Evolutionary conservation across 768 basidiomycete genomes (phyloP).

Genomic region (Podaxis carcinomalis): DNA sequence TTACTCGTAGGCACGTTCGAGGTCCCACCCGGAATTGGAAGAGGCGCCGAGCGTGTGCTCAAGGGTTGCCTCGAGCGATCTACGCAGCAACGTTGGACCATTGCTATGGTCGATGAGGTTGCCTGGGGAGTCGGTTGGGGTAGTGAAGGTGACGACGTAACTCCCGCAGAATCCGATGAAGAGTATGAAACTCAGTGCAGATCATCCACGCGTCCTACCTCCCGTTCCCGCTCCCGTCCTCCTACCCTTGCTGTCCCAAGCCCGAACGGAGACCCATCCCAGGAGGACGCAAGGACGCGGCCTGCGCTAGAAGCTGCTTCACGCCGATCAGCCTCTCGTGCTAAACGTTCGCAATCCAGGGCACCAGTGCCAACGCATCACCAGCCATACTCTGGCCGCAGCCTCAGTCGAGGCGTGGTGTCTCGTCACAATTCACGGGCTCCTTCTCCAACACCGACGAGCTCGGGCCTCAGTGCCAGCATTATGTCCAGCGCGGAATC

Average conservation of each 20-base stretch:
- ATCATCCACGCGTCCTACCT: conserved; percentile 15
- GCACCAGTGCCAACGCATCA: conserved; percentile 37
- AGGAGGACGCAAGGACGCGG: conserved; percentile 22
- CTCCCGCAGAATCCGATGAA: conserved; percentile 26
- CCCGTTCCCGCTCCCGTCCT: conserved; percentile 27
- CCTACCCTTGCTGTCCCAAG: conserved; percentile 16
- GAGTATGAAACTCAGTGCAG: conserved; percentile 15
- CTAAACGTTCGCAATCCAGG: conserved; percentile 46
- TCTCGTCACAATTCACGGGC: conserved; percentile 32
- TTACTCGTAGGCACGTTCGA: conserved; percentile 53
- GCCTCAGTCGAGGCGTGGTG: conserved; percentile 33
- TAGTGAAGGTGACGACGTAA: conserved; percentile 42
- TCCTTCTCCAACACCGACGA: conserved; percentile 19
- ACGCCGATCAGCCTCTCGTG: conserved; percentile 36
- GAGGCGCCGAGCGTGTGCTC: conserved; percentile 65
- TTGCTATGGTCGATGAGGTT: conserved; percentile 72
- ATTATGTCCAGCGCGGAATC: conserved; percentile 18
- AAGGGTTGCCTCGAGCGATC: conserved; percentile 75
- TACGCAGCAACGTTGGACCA: conserved; percentile 67
- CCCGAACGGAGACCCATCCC: conserved; percentile 15
- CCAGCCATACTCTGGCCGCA: conserved; percentile 29
- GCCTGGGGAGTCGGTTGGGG: conserved; percentile 80
- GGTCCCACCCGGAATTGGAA: conserved; percentile 50
- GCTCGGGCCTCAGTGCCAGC: background rate
- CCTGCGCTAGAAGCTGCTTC: conserved; percentile 32